Evolutionary conservation across 352 stramenopile genomes (phyloP).

Genomic region (Pythium utonaiense): DNA sequence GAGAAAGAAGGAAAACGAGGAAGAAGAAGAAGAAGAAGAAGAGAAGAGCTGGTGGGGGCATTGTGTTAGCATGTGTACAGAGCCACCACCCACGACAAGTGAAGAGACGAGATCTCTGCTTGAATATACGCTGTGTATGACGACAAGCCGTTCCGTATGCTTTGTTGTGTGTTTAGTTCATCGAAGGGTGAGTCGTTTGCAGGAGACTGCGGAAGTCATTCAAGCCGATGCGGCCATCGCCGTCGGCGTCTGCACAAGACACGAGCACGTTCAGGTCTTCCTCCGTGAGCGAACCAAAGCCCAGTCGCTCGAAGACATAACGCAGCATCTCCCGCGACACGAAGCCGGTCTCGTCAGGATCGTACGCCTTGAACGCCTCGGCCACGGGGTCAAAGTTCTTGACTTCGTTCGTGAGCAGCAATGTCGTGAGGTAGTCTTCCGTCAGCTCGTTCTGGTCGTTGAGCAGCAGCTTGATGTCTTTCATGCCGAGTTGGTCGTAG

Average conservation of each 20-base stretch:
- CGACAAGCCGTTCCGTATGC: not conserved
- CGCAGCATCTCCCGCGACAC: slow-evolving; percentile 77
- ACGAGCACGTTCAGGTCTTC: slow-evolving; percentile 84
- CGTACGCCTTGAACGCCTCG: slow-evolving; percentile 89
- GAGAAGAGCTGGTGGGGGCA: not conserved
- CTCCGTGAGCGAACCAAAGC: slow-evolving; percentile 76
- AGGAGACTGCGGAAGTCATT: slow-evolving; percentile 81
- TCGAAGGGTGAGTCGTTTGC: slow-evolving; percentile 23
- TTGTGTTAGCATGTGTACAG: slow-evolving; percentile 16
- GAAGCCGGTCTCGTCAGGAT: slow-evolving; percentile 85
- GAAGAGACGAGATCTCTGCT: not conserved
- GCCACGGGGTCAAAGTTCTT: slow-evolving; percentile 88
- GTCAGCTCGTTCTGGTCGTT: slow-evolving; percentile 77
- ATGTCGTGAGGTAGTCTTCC: slow-evolving; percentile 67
- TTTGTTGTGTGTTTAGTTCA: no score
- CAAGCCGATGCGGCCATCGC: slow-evolving; percentile 75
- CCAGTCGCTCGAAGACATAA: slow-evolving; percentile 78
- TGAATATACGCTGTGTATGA: not conserved
- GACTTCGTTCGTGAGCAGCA: slow-evolving; percentile 87
- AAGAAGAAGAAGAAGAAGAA: no score
- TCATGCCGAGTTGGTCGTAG: slow-evolving; percentile 83
- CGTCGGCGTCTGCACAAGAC: slow-evolving; percentile 82
- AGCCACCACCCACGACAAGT: not conserved
- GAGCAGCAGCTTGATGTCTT: slow-evolving; percentile 82
- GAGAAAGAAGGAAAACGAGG: not conserved